A percentile compares a stretch with the other conserved stretches of the same genome.
These are phyloP conservation scores for Colletotrichum sp. DNA, from an alignment of 2,329 filamentous ascomycete species.

Conservation along the genomic window DNA sequence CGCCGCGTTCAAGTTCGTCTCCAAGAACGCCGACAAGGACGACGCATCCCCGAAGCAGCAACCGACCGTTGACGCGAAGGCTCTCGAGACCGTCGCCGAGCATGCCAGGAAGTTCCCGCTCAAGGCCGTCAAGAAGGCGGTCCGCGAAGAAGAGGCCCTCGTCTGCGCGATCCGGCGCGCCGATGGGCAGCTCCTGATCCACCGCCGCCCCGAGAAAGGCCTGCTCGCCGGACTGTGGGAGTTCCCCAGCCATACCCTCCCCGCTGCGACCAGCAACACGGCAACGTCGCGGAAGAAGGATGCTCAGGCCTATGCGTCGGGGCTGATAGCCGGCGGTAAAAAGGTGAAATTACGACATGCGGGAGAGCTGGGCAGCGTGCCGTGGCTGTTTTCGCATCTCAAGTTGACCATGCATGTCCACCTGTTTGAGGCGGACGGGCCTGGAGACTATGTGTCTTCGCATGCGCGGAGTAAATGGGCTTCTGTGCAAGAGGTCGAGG, in stretches of 20 bases:
- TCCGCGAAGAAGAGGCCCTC: constrained; percentile 56
- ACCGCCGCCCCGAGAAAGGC: constrained; percentile 57
- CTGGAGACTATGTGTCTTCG: neutral
- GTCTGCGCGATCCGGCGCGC: constrained; percentile 55
- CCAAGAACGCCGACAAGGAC: constrained; percentile 26
- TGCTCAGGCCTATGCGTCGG: constrained; percentile 39
- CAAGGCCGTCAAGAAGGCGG: constrained; percentile 55
- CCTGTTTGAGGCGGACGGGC: constrained; percentile 43
- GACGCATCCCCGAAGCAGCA: neutral
- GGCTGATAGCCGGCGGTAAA: constrained; percentile 25
- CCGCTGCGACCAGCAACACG: constrained; percentile 28
- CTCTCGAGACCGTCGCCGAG: constrained; percentile 39
- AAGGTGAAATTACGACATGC: constrained; percentile 31
- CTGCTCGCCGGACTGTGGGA: constrained; percentile 63
- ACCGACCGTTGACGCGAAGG: constrained; percentile 13
- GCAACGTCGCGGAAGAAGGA: constrained; percentile 36
- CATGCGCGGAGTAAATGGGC: constrained; percentile 38
- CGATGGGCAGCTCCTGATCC: constrained; percentile 52
- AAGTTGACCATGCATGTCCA: constrained; percentile 64
- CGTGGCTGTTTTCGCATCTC: constrained; percentile 63
- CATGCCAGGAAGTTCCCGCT: constrained; percentile 58
- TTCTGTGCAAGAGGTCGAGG: constrained; percentile 44
- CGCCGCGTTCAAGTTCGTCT: constrained; percentile 37
- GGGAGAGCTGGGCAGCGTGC: constrained; percentile 54
- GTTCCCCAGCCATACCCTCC: constrained; percentile 51